A percentile compares a stretch with the other conserved stretches of the same genome.
phyloP scores from a whole-genome alignment of 345 rosid species.

The Eucalyptus rudis region DNA sequence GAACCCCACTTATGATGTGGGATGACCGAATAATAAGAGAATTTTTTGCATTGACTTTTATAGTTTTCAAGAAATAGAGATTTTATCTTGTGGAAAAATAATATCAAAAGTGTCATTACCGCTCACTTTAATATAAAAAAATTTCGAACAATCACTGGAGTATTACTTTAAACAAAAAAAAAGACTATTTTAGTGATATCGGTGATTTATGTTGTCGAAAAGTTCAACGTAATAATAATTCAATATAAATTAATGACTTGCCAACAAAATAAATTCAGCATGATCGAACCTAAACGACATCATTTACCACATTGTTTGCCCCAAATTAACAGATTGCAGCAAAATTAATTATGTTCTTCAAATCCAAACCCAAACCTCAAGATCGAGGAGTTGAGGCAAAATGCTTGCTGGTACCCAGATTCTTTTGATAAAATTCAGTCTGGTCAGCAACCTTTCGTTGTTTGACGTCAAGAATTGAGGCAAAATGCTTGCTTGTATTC shows the following conservation, averaged over 20 bases:
- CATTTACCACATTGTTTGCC: not conserved
- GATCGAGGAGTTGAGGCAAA: not conserved
- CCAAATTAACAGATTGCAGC: not conserved
- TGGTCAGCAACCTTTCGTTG: not conserved
- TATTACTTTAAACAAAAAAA: not conserved
- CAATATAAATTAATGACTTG: not conserved
- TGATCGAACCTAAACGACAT: not conserved
- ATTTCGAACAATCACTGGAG: rapidly evolving
- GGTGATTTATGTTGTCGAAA: rapidly evolving
- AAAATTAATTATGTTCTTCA: not conserved
- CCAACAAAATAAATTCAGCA: not conserved
- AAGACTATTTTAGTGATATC: not conserved
- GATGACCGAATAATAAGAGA: not conserved
- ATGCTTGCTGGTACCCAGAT: not conserved
- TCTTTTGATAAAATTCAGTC: not conserved
- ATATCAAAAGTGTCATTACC: too few relatives aligned
- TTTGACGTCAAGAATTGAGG: not conserved
- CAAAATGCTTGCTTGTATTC: not conserved
- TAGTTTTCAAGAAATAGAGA: not conserved
- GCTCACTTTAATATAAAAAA: too few relatives aligned
- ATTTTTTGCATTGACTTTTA: not conserved
- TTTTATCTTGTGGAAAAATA: not conserved
- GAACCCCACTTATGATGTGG: not conserved
- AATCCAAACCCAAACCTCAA: rapidly evolving
- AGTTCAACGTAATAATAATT: too few relatives aligned